These are phyloP conservation scores for Stygiomarasmius scandens DNA, from an alignment of 1,284 basidiomycete species.

Conservation along the genomic window DNA sequence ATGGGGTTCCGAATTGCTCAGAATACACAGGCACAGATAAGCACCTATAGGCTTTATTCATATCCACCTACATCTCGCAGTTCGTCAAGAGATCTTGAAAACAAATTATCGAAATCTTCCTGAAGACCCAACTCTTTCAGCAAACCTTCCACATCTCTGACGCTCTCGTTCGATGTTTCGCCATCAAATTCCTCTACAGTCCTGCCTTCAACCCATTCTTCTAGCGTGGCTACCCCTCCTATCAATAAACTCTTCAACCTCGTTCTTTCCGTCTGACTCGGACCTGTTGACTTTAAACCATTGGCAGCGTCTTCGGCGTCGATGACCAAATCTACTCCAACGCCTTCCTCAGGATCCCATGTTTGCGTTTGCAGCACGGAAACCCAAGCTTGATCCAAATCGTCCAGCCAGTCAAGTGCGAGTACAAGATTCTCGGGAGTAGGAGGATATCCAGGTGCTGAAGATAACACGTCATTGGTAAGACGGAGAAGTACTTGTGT, in stretches of 20 bases:
- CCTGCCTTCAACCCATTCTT: slow-evolving; percentile 61
- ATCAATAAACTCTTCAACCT: slow-evolving; percentile 66
- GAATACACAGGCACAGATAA: too few species aligned
- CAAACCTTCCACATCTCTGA: slow-evolving; percentile 31
- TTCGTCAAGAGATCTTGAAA: slow-evolving; percentile 57
- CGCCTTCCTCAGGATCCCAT: slow-evolving; percentile 57
- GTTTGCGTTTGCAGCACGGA: slow-evolving; percentile 60
- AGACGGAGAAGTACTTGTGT: slow-evolving; percentile 66
- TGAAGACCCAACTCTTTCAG: slow-evolving; percentile 56
- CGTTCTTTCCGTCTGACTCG: slow-evolving; percentile 70
- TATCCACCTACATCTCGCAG: slow-evolving; percentile 39
- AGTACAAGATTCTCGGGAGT: slow-evolving; percentile 44
- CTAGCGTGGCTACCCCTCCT: slow-evolving; percentile 56
- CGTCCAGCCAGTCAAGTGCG: slow-evolving; percentile 65
- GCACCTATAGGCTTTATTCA: neutral
- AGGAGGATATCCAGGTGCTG: slow-evolving; percentile 61
- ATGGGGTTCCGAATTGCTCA: too few species aligned
- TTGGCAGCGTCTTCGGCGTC: slow-evolving; percentile 29
- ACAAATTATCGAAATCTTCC: slow-evolving; percentile 64
- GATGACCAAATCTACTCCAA: slow-evolving; percentile 51
- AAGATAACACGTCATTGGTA: slow-evolving; percentile 64
- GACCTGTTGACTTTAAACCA: slow-evolving; percentile 40
- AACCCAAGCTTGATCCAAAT: slow-evolving; percentile 73
- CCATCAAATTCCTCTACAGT: slow-evolving; percentile 30
- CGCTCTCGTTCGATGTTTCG: slow-evolving; percentile 19